Percentiles rank a stretch among this genome's conserved stretches.
These are phyloP conservation scores for Dorcoceras hygrometricum DNA, from an alignment of 257 asterid genomes.

Conservation along the genomic window DNA sequence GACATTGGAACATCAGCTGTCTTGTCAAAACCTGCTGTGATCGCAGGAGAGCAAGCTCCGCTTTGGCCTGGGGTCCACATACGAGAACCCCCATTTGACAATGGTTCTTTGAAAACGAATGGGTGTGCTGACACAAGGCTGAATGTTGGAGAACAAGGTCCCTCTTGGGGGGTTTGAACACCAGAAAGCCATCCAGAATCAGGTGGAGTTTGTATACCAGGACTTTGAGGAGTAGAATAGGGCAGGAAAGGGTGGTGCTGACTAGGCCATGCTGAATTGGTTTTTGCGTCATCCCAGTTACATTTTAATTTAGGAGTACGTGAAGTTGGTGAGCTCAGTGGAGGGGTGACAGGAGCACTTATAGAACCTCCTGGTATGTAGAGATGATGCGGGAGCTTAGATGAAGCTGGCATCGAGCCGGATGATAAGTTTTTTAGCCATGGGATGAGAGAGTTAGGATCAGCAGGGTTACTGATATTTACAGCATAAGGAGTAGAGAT, in stretches of 20 bases:
- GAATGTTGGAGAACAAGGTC: slow-evolving; percentile 86
- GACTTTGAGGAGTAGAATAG: slow-evolving; percentile 83
- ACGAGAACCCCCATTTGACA: slow-evolving; percentile 83
- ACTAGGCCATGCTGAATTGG: slow-evolving; percentile 59
- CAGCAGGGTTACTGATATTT: slow-evolving; percentile 45
- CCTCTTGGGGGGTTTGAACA: slow-evolving; percentile 88
- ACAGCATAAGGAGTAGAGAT: slow-evolving; percentile 51
- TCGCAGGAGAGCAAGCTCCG: slow-evolving; percentile 92
- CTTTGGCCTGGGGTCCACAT: slow-evolving; percentile 99
- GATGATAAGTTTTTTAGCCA: slow-evolving; percentile 93
- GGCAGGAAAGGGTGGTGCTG: slow-evolving; percentile 66
- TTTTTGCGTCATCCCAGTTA: slow-evolving; percentile 45
- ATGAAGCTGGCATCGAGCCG: slow-evolving; percentile 53
- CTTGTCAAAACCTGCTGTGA: slow-evolving; percentile 61
- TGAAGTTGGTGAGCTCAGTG: slow-evolving; percentile 87
- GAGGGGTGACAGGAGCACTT: slow-evolving; percentile 99
- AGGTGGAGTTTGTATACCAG: slow-evolving; percentile 74
- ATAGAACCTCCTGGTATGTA: slow-evolving; percentile 84
- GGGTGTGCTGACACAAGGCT: slow-evolving; percentile 81
- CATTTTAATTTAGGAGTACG: slow-evolving; percentile 72
- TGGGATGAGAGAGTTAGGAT: slow-evolving; percentile 90
- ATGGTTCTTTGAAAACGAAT: slow-evolving; percentile 70
- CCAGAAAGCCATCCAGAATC: slow-evolving; percentile 96
- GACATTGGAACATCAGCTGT: slow-evolving; percentile 91
- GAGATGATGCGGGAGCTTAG: slow-evolving; percentile 71